phyloP scores from a whole-genome alignment of 352 stramenopile species.

The Phytophthora fragariae region DNA sequence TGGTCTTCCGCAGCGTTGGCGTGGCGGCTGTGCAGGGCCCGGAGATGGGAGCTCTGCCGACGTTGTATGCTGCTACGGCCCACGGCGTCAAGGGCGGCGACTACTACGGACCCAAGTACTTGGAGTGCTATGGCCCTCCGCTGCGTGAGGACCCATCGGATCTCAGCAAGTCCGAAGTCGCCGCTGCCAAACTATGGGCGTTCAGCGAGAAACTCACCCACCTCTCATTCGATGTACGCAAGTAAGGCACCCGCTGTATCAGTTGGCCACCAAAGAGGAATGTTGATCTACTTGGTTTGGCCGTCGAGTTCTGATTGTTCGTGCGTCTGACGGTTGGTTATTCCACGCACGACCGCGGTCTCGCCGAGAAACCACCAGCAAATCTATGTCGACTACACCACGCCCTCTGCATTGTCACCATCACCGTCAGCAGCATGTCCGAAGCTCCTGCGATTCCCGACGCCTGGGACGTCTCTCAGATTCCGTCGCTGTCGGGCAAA shows the following conservation, averaged over 20 bases:
- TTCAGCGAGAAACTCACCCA: conserved; percentile 7
- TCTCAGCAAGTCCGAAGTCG: background rate
- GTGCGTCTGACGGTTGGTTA: too few relatives aligned
- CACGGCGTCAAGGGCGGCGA: conserved; percentile 13
- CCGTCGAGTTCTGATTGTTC: too few relatives aligned
- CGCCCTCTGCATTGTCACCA: too few relatives aligned
- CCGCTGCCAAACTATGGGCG: background rate
- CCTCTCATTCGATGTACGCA: background rate
- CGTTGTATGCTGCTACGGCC: conserved; percentile 21
- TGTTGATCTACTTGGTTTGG: too few relatives aligned
- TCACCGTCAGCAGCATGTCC: too few relatives aligned
- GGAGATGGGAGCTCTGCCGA: background rate
- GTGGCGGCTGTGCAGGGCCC: background rate
- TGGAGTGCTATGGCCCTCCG: conserved; percentile 32
- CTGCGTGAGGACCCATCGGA: background rate
- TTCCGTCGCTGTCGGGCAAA: background rate
- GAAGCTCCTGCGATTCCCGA: background rate
- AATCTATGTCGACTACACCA: too few relatives aligned
- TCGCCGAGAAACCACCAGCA: too few relatives aligned
- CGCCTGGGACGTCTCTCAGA: background rate
- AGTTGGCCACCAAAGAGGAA: too few relatives aligned
- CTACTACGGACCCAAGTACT: conserved; percentile 20
- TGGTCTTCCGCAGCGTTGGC: background rate
- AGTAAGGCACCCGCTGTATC: background rate
- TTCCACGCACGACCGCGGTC: too few relatives aligned